Percentiles rank a stretch among this genome's conserved stretches.
These are phyloP conservation scores for Metschnikowia arizonensis DNA, from an alignment of 805 yeast genomes.

Conservation along the genomic window DNA sequence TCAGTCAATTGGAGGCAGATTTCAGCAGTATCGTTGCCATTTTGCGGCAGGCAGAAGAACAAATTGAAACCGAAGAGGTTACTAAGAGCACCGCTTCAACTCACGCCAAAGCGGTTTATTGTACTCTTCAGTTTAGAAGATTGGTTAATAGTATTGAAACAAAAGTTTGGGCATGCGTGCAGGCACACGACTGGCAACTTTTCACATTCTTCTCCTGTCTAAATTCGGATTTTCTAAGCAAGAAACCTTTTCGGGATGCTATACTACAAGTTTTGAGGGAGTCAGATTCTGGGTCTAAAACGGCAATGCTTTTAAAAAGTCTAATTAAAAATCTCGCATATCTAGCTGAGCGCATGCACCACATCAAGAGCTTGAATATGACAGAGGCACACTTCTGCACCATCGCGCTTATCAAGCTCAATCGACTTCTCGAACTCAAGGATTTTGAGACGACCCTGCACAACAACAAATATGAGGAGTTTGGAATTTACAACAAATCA, in stretches of 20 bases:
- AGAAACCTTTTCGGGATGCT: slow-evolving; percentile 1
- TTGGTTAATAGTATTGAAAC: not conserved
- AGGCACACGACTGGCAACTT: not conserved
- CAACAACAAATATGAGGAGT: slow-evolving; percentile 6
- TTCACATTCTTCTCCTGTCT: not conserved
- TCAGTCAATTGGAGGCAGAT: not conserved
- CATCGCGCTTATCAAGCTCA: slow-evolving; percentile 11
- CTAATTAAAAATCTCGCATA: not conserved
- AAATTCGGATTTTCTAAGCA: not conserved
- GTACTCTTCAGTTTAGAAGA: not conserved
- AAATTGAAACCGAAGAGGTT: not conserved
- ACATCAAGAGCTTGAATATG: not conserved
- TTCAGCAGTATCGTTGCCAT: not conserved
- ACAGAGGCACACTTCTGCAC: slow-evolving; percentile 9
- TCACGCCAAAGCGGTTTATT: slow-evolving; percentile 4
- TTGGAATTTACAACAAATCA: not conserved
- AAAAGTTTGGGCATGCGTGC: not conserved
- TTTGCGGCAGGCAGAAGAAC: slow-evolving; percentile 1
- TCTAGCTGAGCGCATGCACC: slow-evolving; percentile 3
- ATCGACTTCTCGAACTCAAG: slow-evolving; percentile 10
- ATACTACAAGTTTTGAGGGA: not conserved
- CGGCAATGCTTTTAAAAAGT: not conserved
- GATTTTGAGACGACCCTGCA: slow-evolving; percentile 5
- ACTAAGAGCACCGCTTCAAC: not conserved
- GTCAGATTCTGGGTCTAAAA: not conserved